Evolutionary conservation across 192 early-diverging fungal species (phyloP).

Genomic region (Globomyces pollinis-pini): DNA sequence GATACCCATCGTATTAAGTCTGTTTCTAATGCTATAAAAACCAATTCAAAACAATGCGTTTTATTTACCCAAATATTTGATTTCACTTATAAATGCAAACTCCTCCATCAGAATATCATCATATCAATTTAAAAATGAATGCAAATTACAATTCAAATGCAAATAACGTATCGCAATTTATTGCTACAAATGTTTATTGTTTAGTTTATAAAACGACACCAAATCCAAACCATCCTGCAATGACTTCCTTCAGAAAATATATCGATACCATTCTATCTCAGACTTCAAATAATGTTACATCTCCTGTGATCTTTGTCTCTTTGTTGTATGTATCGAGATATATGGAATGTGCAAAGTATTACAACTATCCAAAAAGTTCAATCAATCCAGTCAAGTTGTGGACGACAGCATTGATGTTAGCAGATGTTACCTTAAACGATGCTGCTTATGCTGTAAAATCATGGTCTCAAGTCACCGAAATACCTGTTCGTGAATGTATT

Average conservation of each 20-base stretch:
- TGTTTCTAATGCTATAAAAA: no score
- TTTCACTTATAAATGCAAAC: no score
- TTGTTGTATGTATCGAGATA: constrained; percentile 7
- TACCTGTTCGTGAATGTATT: constrained; percentile 2
- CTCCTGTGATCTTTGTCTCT: constrained; percentile 7
- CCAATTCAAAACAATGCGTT: no score
- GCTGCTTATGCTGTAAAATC: constrained; percentile 10
- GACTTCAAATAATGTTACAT: constrained; percentile 9
- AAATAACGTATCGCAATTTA: no score
- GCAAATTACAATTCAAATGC: no score
- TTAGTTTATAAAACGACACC: not conserved
- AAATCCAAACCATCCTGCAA: constrained; percentile 1
- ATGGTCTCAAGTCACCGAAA: constrained; percentile 9
- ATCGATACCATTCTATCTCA: constrained; percentile 4
- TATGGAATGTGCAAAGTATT: not conserved
- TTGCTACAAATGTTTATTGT: constrained; percentile 5
- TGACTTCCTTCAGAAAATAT: not conserved
- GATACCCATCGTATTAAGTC: no score
- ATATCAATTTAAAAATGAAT: no score
- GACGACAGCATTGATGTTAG: constrained; percentile 8
- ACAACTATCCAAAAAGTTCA: no score
- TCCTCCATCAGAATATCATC: no score
- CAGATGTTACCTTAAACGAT: constrained; percentile 4
- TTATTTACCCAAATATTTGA: no score
- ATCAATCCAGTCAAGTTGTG: not conserved